These are phyloP conservation scores for Phytophthora aleatoria DNA, from an alignment of 352 stramenopile species.

Conservation along the genomic window DNA sequence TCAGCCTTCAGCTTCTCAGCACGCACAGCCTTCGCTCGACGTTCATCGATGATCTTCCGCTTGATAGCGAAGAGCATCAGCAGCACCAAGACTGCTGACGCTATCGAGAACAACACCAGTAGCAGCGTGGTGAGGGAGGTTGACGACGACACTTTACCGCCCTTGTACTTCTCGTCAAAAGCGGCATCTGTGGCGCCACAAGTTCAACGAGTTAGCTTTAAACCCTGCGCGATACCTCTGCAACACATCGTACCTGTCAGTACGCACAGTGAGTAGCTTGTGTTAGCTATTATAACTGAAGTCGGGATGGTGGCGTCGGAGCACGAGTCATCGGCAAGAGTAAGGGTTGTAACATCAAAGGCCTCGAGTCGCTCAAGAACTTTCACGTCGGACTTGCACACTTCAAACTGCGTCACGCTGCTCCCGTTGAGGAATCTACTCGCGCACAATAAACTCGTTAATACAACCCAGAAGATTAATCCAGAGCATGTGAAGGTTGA, in stretches of 20 bases:
- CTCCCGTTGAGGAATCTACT: slow-evolving; percentile 36
- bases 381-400: slow-evolving; percentile 35
- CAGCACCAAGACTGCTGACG: slow-evolving; percentile 22
- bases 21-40: slow-evolving; percentile 22
- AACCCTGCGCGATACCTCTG: neutral
- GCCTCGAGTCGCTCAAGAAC: slow-evolving; percentile 30
- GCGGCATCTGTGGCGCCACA: slow-evolving; percentile 10
- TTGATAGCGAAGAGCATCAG: slow-evolving; percentile 34
- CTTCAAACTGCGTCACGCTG: slow-evolving; percentile 35
- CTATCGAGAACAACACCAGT: slow-evolving; percentile 26
- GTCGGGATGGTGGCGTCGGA: slow-evolving; percentile 8
- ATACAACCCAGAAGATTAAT: neutral
- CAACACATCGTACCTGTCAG: slow-evolving; percentile 24
- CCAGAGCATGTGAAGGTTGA: neutral
- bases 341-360: slow-evolving; percentile 26
- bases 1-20: slow-evolving; percentile 25
- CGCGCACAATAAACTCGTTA: neutral
- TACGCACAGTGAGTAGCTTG: slow-evolving; percentile 33
- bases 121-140: slow-evolving; percentile 29
- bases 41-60: slow-evolving; percentile 34
- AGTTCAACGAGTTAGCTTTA: neutral
- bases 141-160: slow-evolving; percentile 23
- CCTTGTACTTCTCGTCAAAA: slow-evolving; percentile 31
- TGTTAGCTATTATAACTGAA: slow-evolving; percentile 23
- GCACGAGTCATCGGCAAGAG: slow-evolving; percentile 9